Evolutionary conservation across 805 yeast species (phyloP).

Genomic region (Lachancea meyersii): DNA sequence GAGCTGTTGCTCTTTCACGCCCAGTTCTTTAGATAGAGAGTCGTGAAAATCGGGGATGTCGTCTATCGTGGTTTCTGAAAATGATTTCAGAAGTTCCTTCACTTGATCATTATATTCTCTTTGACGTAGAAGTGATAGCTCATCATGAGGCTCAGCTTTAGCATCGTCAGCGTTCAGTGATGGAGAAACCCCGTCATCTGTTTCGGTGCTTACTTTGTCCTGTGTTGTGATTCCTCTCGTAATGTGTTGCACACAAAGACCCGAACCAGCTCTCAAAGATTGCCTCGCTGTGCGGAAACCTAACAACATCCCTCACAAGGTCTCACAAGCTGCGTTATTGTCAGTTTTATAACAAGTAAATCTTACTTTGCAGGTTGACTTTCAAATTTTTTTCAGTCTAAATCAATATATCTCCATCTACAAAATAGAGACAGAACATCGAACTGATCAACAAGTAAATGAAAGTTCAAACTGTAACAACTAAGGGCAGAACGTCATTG

Average conservation of each 20-base stretch:
- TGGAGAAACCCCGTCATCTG: not conserved
- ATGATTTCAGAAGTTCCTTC: slow-evolving; percentile 14
- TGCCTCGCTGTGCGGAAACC: not conserved
- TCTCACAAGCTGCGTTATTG: not conserved
- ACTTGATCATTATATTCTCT: slow-evolving; percentile 26
- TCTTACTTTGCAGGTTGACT: not conserved
- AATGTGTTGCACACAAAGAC: not conserved
- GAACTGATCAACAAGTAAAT: too few relatives aligned
- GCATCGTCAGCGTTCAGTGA: not conserved
- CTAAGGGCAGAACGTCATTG: not conserved
- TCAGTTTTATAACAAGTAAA: not conserved
- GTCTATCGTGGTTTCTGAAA: slow-evolving; percentile 17
- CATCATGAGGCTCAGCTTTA: slow-evolving; percentile 14
- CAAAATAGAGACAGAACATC: too few relatives aligned
- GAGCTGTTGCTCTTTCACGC: slow-evolving; percentile 26
- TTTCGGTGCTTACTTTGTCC: not conserved
- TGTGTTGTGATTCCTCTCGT: not conserved
- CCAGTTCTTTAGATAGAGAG: slow-evolving; percentile 14
- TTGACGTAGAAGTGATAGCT: slow-evolving; percentile 22
- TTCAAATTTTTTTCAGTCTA: not conserved
- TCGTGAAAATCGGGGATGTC: slow-evolving; percentile 14
- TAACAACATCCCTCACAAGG: not conserved
- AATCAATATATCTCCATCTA: too few relatives aligned
- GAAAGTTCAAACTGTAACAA: too few relatives aligned
- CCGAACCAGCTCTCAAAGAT: not conserved